Evolutionary conservation across 2,329 filamentous ascomycete genomes (phyloP), one percentile per base, ranked within the genome.

Genomic region (Scolecobasidium constrictum): DNA sequence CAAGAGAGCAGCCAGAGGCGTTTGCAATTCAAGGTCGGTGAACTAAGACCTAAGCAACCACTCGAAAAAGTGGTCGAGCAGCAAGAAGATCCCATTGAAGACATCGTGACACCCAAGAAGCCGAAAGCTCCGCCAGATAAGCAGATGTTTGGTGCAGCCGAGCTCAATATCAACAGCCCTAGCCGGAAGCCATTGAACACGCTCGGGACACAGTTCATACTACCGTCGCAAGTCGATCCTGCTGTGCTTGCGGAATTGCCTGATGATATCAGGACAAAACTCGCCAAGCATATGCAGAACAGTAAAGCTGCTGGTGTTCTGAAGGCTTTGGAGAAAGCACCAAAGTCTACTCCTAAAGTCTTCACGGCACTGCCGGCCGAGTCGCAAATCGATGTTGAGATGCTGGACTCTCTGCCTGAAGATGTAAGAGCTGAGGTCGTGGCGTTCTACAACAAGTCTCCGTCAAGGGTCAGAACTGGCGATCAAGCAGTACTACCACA

Each of bases 391-490:
- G 92, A 98, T 54, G 79, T 78, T 0, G 86, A 90, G 34, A 83
- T 87, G 2, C 81, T 96, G 48, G 75, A 81, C 34, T 85, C 84
- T 1, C 68, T 98, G 1, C 92, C 92, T 0, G 78, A 83, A 28
- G 86, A 94, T 48, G 77, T 98, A 56, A 84, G 88, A 48, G 77
- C 79, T 2, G 92, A 96, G 60, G 69, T 96, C 1, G 62, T 95
- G 6, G 79, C 75, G 3, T 78, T 82, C 23, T 94, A 94, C 52
- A 58, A 57, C 4, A 48, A 43, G 47, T 55, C 46, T 55, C 41
- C 41, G 13, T 19, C 28, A 16, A 15, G 17, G 11, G 21, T 33
- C 23, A 62, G 55, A 60, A 65, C 41, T 58, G 58, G 40, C 53
- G 53, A 58, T 4, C 66, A 65, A 46, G 54, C 57, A 4, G 48